phyloP scores from a whole-genome alignment of 2,329 filamentous ascomycete genomes.

The Proliferodiscus dingleyae region DNA sequence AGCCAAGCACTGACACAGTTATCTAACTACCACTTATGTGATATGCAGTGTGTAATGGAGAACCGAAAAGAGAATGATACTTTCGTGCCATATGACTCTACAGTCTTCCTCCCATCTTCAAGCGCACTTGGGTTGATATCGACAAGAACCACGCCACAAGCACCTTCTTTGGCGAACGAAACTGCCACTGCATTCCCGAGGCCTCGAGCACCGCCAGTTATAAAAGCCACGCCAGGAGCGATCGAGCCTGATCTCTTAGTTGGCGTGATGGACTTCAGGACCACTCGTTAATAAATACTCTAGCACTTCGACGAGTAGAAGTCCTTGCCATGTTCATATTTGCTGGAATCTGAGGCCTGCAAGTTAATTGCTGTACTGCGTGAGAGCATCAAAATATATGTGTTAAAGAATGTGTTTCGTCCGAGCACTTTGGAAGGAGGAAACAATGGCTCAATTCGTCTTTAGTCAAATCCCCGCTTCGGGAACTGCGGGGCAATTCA shows the following conservation, averaged over 20 bases:
- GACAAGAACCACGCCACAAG: constrained; percentile 9
- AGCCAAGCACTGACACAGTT: constrained; percentile 7
- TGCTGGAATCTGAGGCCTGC: no score
- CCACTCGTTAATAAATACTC: neutral
- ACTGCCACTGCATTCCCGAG: constrained; percentile 13
- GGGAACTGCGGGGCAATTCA: no score
- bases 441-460: no score
- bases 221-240: constrained; percentile 12
- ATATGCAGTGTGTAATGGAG: neutral
- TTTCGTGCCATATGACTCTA: constrained; percentile 11
- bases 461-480: no score
- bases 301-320: neutral
- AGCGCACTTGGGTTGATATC: constrained; percentile 10
- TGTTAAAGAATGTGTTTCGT: no score
- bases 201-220: constrained; percentile 14
- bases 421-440: no score
- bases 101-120: constrained; percentile 11
- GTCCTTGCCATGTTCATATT: neutral
- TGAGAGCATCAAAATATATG: no score
- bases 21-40: neutral
- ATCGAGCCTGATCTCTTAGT: constrained; percentile 9
- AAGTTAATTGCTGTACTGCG: no score
- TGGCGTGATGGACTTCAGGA: neutral
- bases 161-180: constrained; percentile 12
- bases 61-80: neutral